These are phyloP conservation scores for Datura wrightii DNA, from an alignment of 257 asterid genomes.

Conservation along the genomic window DNA sequence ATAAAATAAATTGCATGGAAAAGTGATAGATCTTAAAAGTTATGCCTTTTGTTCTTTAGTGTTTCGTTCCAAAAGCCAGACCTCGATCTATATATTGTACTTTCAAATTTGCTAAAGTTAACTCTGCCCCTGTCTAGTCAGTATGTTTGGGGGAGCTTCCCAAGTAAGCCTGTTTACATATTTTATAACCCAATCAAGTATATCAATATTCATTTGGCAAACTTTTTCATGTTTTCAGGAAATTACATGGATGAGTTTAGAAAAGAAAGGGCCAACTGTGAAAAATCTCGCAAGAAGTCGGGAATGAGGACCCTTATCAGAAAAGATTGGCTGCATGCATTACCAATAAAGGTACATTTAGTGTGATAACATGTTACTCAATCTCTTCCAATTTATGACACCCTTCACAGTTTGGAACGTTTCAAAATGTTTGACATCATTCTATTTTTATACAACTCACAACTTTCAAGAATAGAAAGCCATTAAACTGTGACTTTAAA, in stretches of 20 bases:
- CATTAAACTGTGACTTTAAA: neutral
- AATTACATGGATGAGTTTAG: conserved; percentile 25
- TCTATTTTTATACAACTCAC: neutral
- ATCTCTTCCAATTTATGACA: conserved; percentile 5
- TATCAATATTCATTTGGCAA: neutral
- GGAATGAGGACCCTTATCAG: conserved; percentile 29
- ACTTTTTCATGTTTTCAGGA: conserved; percentile 20
- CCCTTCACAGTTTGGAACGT: conserved; percentile 2
- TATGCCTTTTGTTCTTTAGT: conserved; percentile 8
- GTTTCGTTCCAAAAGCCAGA: neutral
- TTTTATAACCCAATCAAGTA: neutral
- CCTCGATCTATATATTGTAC: neutral
- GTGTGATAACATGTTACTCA: conserved; percentile 15
- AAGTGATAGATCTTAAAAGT: neutral
- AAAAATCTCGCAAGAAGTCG: conserved; percentile 6
- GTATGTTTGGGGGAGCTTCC: conserved; percentile 1
- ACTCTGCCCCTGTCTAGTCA: neutral
- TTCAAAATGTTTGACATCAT: conserved; percentile 14
- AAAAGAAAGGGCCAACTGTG: conserved; percentile 11
- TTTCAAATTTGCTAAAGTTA: neutral
- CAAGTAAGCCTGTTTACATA: neutral
- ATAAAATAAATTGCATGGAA: neutral
- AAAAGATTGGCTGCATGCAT: conserved; percentile 29
- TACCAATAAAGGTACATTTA: conserved; percentile 24
- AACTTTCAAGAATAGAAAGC: conserved; percentile 15